phyloP scores from a whole-genome alignment of 805 yeast genomes.

The Geotrichum ghanense region DNA sequence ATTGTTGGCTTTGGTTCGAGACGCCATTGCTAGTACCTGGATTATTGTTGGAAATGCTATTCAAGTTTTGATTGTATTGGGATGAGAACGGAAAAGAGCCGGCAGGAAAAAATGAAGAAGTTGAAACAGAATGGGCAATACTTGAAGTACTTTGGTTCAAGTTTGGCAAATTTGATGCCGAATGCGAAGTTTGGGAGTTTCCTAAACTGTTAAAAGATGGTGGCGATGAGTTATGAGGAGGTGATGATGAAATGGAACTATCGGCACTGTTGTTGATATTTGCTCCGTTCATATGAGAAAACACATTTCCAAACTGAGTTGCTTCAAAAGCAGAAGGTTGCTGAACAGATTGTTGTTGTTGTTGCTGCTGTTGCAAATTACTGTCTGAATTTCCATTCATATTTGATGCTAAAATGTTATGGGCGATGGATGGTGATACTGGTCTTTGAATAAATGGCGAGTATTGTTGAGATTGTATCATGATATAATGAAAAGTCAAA shows the following conservation, averaged over 20 bases:
- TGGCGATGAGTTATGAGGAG: not conserved
- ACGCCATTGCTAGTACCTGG: not conserved
- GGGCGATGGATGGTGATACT: not conserved
- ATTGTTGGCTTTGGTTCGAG: not conserved
- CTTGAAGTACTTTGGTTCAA: not conserved
- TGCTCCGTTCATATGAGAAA: not conserved
- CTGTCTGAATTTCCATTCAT: not conserved
- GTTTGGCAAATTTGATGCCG: not conserved
- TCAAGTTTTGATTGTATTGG: not conserved
- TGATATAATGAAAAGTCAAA: not conserved
- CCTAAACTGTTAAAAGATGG: not conserved
- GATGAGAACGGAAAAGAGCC: not conserved
- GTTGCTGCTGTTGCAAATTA: not conserved
- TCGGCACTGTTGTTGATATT: not conserved
- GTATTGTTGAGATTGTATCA: constrained; percentile 1
- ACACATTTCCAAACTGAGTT: not conserved
- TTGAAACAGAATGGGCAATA: not conserved
- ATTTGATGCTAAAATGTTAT: not conserved
- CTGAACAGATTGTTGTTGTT: no score
- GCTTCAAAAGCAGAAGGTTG: constrained; percentile 1
- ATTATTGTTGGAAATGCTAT: not conserved
- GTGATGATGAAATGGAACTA: not conserved
- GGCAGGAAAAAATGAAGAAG: not conserved
- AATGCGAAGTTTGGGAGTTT: not conserved
- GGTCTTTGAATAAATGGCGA: not conserved